Evolutionary conservation across 441 rosid genomes (phyloP), one percentile per base, ranked within the genome.

Genomic region (Populus tomentosa): DNA sequence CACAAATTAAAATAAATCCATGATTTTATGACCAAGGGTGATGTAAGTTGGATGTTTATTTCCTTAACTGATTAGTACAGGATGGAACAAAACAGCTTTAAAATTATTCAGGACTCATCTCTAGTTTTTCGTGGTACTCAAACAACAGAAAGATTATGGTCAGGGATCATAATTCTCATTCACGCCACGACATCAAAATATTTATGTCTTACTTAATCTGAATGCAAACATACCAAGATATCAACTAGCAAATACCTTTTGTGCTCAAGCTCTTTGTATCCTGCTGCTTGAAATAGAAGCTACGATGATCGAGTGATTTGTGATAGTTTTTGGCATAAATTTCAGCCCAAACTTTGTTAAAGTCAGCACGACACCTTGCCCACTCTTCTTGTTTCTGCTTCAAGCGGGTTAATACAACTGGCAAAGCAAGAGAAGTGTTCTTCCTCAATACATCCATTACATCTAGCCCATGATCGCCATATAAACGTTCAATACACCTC

Each of bases 351-450:
- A 97, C 98, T 89, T 97, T 94, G 87, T 92, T 93, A 75, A 94
- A 94, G 82, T 97, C 99, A 78, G 94, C 74, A 67, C 97, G 99
- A 81, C 99, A 94, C 83, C 82, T 93, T 62, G 90, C 88, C 99
- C 98, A 97, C 83, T 97, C 98, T 82, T 94, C 98, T 86, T 94
- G 98, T 86, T 94, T 97, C 89, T 97, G 98, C 89, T 97, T 97
- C 88, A 97, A 81, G 71, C 99, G 98, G 69, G 91, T 94, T 82
- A 97, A 86, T 85, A 97, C 89, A 73, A 94, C 95, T 0, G 99
- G 99, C 86, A 94, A 84, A 86, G 97, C 98, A 84, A 90, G 94
- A 79, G 90, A 85, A 6, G 91, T 85, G 80, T 91, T 97, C 92
- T 89, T 97, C 87, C 88, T 91, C 77, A 97, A 84, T 50, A 91